Evolutionary conservation across 2,329 filamentous ascomycete species (phyloP).

Genomic region (Septoria petroselini): DNA sequence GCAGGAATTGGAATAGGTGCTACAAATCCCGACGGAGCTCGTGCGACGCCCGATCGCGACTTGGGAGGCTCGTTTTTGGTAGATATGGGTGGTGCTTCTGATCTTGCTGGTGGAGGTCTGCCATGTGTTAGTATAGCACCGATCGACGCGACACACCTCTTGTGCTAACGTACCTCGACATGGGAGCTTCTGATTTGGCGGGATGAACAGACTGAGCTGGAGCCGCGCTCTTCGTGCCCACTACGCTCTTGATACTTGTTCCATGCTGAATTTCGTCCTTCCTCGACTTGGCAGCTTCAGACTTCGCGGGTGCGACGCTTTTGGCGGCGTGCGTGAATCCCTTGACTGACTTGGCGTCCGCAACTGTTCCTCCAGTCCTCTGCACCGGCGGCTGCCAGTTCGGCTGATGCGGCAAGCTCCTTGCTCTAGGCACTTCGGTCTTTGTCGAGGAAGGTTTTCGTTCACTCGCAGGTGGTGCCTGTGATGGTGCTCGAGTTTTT

Average conservation of each 20-base stretch:
- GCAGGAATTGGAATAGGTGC: conserved; percentile 11
- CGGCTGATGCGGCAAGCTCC: conserved; percentile 3
- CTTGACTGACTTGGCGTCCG: conserved; percentile 5
- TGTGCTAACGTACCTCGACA: conserved; percentile 7
- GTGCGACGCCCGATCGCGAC: background rate
- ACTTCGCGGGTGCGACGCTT: background rate
- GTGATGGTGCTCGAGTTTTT: conserved; percentile 10
- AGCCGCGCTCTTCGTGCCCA: conserved; percentile 6
- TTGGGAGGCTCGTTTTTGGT: conserved; percentile 12
- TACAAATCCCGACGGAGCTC: background rate
- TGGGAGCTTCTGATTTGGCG: conserved; percentile 2
- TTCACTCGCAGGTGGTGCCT: conserved; percentile 1
- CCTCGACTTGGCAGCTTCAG: background rate
- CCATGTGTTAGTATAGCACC: background rate
- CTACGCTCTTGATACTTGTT: conserved; percentile 3
- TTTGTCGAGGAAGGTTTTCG: conserved; percentile 6
- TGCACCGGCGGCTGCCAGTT: conserved; percentile 9
- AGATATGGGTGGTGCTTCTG: conserved; percentile 8
- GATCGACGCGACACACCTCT: no score
- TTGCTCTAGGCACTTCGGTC: conserved; percentile 1
- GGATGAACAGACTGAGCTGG: conserved; percentile 5
- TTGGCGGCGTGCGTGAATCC: background rate
- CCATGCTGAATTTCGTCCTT: background rate
- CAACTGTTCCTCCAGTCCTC: conserved; percentile 3
- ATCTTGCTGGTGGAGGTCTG: conserved; percentile 7